These are phyloP conservation scores for Gracilaria vermiculophylla DNA, from an alignment of 23 red algal genomes.

Conservation along the genomic window DNA sequence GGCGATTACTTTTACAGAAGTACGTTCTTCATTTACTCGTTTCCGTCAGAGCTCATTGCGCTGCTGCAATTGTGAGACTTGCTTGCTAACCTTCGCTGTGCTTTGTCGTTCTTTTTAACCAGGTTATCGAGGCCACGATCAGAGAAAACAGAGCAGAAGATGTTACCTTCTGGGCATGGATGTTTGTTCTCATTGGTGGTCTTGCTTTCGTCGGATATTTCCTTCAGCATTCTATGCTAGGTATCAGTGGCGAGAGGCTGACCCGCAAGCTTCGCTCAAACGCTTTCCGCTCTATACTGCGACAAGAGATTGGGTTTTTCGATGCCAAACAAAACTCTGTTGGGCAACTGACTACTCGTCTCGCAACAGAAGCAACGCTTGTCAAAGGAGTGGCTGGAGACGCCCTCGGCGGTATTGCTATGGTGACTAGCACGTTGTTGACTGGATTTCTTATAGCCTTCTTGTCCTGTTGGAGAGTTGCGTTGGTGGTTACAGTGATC, in stretches of 20 bases:
- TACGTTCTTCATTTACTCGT: neutral
- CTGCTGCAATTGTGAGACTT: neutral
- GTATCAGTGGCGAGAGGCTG: constrained; percentile 84
- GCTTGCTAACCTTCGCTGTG: neutral
- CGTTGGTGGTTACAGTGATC: constrained; percentile 69
- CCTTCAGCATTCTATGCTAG: constrained; percentile 69
- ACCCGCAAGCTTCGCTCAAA: constrained; percentile 72
- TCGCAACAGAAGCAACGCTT: constrained; percentile 66
- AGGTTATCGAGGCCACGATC: constrained; percentile 53
- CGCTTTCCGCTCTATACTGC: constrained; percentile 79
- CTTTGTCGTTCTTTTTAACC: neutral
- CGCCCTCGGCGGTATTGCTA: constrained; percentile 37
- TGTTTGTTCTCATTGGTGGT: constrained; percentile 61
- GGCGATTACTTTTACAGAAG: constrained; percentile 57
- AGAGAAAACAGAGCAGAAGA: constrained; percentile 12
- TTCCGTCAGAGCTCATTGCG: neutral
- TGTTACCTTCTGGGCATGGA: constrained; percentile 44
- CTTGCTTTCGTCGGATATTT: constrained; percentile 56
- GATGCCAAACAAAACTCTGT: constrained; percentile 71
- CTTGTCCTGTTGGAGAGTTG: constrained; percentile 68
- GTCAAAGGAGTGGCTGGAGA: constrained; percentile 74
- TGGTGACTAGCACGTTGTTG: constrained; percentile 36
- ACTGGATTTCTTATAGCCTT: constrained; percentile 71
- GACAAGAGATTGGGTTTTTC: constrained; percentile 89
- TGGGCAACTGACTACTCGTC: constrained; percentile 58